Evolutionary conservation across 2,329 filamentous ascomycete species (phyloP), one percentile per base, ranked within the genome.

Genomic region (Aspergillus spinulosporus): DNA sequence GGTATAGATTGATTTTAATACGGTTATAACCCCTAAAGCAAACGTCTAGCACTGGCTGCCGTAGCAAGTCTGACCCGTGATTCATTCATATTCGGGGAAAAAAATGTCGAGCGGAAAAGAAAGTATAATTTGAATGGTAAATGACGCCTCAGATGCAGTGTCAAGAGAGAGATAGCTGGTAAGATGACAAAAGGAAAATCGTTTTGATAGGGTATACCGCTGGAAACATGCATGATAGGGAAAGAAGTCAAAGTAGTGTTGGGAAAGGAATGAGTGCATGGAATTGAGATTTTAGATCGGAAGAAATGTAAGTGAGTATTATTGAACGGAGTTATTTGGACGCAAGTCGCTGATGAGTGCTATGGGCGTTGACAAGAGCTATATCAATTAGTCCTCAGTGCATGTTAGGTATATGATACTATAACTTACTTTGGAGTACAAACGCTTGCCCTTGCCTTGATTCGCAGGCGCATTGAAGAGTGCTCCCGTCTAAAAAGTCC

Each of bases 391-490:
- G 50, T 56, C 45, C 45, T 56, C 15, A 3, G 26, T 14, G n/a
- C 9, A 15, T 9, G 6, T 3, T 8, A 4, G 12, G 21, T 7
- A 54, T 9, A 5, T 21, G 14, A 37, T 26, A 12, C 26, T 46
- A 15, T 49, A 8, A 70, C 77, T 75, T 73, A 82, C 80, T 74
- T 59, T 76, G 75, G 49, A 84, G 69, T 49, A 81, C 76, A 62
- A 79, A 76, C 36, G 73, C 71, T 67, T 84, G 82, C 45, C 80
- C 79, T 63, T 78, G 75, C 56, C 76, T 74, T 54, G 83, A 83
- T 67, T 84, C 82, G 64, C 82, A 84, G 40, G 85, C 85, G 66
- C 82, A 84, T 68, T 88, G 85, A 51, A 88, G 73, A 6, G 82
- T 83, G 37, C 81, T 81, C 21, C 84, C 84, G 62, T 87, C 83